Percentiles rank a stretch among this genome's conserved stretches.
These are phyloP conservation scores for Vanderwaltozyma verrucispora DNA, from an alignment of 805 yeast genomes.

Conservation along the genomic window DNA sequence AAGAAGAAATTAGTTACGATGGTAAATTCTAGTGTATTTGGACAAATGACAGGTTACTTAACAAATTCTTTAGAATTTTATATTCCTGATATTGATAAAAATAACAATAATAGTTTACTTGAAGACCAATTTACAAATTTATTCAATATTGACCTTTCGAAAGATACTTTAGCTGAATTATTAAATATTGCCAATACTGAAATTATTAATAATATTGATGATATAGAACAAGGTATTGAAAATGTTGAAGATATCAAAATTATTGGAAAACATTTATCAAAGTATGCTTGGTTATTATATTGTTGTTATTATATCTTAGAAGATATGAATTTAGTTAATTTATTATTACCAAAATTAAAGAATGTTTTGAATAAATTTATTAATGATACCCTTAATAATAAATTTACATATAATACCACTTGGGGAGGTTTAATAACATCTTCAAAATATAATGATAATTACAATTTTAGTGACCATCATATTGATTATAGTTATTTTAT, in stretches of 20 bases:
- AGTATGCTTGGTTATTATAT: slow-evolving; percentile 78
- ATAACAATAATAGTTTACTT: background rate
- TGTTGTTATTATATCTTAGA: slow-evolving; percentile 57
- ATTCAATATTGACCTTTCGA: background rate
- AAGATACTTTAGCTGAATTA: background rate
- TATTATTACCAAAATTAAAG: slow-evolving; percentile 49
- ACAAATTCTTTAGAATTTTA: slow-evolving; percentile 26
- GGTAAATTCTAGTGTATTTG: slow-evolving; percentile 40
- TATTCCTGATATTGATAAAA: background rate
- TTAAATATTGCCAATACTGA: background rate
- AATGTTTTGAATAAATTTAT: slow-evolving; percentile 61
- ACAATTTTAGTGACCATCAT: slow-evolving; percentile 66
- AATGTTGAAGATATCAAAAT: slow-evolving; percentile 11
- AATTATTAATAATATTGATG: background rate
- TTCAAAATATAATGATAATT: slow-evolving; percentile 67
- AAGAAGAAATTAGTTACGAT: slow-evolving; percentile 4
- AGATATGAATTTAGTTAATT: slow-evolving; percentile 41
- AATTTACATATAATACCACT: slow-evolving; percentile 66
- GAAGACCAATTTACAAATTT: slow-evolving; percentile 1
- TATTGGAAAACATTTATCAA: slow-evolving; percentile 71
- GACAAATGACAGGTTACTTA: slow-evolving; percentile 34
- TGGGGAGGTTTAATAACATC: slow-evolving; percentile 75
- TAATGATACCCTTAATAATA: slow-evolving; percentile 53
- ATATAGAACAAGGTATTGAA: slow-evolving; percentile 27
- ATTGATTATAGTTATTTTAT: slow-evolving; percentile 70